A percentile compares a stretch with the other conserved stretches of the same genome.
Evolutionary conservation across 2,329 filamentous ascomycete genomes (phyloP).

Genomic region (Clonostachys sp.): DNA sequence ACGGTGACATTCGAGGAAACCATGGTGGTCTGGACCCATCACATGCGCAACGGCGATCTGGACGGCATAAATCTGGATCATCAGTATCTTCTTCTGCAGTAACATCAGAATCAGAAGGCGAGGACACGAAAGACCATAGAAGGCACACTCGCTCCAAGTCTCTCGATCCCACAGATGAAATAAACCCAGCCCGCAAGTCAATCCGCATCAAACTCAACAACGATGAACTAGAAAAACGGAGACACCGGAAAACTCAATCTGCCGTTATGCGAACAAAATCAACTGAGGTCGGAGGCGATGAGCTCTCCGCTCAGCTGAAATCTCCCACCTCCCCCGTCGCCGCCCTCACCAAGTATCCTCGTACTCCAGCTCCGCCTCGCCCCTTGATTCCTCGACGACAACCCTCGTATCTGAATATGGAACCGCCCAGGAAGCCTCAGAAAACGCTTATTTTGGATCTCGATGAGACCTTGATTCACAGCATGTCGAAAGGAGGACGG

Average conservation of each 20-base stretch:
- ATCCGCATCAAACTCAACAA: constrained; percentile 88
- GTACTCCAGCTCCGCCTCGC: constrained; percentile 81
- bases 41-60: constrained; percentile 3
- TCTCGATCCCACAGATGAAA: constrained; percentile 55
- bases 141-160: constrained; percentile 63
- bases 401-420: constrained; percentile 74
- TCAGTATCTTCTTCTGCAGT: constrained; percentile 56
- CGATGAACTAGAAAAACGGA: constrained; percentile 68
- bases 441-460: constrained; percentile 95
- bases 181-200: constrained; percentile 63
- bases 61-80: constrained; percentile 14
- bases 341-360: constrained; percentile 82
- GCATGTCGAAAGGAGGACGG: constrained; percentile 90
- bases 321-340: constrained; percentile 83
- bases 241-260: constrained; percentile 59
- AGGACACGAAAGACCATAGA: constrained; percentile 27
- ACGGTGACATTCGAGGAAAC: constrained; percentile 13
- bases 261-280: constrained; percentile 35
- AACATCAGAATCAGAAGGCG: constrained; percentile 68
- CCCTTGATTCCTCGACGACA: constrained; percentile 86
- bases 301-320: constrained; percentile 78
- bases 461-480: constrained; percentile 97
- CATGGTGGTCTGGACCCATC: constrained; percentile 12
- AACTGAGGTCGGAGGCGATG: constrained; percentile 29
- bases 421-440: constrained; percentile 56